Percentiles rank a stretch among this genome's conserved stretches.
phyloP scores from a whole-genome alignment of 2,329 filamentous ascomycete genomes.

The Didymellaceae sp. region DNA sequence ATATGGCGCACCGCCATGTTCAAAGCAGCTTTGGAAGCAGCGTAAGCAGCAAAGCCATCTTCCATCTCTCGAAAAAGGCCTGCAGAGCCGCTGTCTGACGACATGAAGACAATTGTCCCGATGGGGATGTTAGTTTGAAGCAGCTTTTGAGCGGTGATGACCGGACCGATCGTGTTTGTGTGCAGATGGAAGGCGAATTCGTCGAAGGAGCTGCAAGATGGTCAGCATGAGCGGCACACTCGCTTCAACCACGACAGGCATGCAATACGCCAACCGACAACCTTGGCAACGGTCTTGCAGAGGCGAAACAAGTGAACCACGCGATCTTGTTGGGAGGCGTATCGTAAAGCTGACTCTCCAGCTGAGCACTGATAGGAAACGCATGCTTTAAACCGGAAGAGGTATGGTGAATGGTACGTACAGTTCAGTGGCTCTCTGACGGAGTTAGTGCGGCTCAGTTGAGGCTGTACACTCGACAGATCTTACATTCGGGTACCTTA shows the following conservation, averaged over 20 bases:
- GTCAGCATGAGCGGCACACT: conserved; percentile 5
- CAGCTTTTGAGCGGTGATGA: conserved; percentile 61
- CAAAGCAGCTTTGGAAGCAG: conserved; percentile 63
- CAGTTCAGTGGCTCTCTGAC: conserved; percentile 60
- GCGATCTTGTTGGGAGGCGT: background rate
- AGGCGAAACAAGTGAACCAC: background rate
- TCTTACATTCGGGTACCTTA: conserved; percentile 64
- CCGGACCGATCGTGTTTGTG: conserved; percentile 66
- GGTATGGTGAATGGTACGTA: conserved; percentile 42
- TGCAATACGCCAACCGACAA: background rate
- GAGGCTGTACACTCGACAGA: conserved; percentile 2
- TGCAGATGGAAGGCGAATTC: conserved; percentile 62
- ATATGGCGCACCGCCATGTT: conserved; percentile 64
- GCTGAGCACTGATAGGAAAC: conserved; percentile 19
- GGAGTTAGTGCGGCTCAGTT: conserved; percentile 35
- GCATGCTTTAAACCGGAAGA: conserved; percentile 31
- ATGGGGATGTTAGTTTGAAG: conserved; percentile 56
- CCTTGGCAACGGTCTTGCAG: conserved; percentile 3
- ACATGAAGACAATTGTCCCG: conserved; percentile 62
- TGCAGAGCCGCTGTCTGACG: conserved; percentile 62
- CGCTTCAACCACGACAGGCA: background rate
- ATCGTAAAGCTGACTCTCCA: conserved; percentile 5
- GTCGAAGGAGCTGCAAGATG: conserved; percentile 54
- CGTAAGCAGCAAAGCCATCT: conserved; percentile 65
- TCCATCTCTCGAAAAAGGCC: conserved; percentile 60